These are phyloP conservation scores for Monosporascus ibericus DNA, from an alignment of 2,329 filamentous ascomycete species.

Conservation along the genomic window DNA sequence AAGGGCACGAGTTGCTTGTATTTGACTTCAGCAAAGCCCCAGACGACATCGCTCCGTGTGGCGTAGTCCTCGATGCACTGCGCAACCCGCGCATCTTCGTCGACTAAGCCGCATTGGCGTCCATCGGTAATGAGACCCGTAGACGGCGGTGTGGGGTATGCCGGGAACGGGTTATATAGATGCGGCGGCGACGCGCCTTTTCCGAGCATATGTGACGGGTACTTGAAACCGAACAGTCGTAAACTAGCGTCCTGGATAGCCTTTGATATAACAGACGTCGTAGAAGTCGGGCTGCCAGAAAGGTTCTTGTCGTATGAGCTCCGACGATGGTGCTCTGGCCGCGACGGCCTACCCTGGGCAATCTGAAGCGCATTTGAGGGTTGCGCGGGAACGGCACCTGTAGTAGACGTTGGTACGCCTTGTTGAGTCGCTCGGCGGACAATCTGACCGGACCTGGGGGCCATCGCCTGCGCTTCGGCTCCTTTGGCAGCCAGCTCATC, in stretches of 20 bases:
- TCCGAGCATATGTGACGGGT: conserved; percentile 53
- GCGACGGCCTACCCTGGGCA: conserved; percentile 55
- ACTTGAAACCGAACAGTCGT: conserved; percentile 65
- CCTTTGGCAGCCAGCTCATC: conserved; percentile 85
- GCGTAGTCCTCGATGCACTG: conserved; percentile 87
- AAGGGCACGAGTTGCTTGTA: conserved; percentile 94
- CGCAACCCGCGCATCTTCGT: conserved; percentile 75
- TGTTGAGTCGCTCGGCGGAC: conserved; percentile 74
- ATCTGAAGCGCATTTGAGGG: conserved; percentile 70
- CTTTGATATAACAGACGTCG: conserved; percentile 88
- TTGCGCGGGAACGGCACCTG: conserved; percentile 62
- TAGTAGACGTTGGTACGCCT: conserved; percentile 60
- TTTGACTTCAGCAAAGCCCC: conserved; percentile 96
- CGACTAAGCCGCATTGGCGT: conserved; percentile 53
- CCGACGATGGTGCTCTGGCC: conserved; percentile 65
- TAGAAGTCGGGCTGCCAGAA: conserved; percentile 63
- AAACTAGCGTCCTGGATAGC: conserved; percentile 89
- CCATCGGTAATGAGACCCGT: conserved; percentile 62
- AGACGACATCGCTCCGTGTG: conserved; percentile 90
- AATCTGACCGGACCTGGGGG: conserved; percentile 56
- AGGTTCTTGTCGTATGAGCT: conserved; percentile 72
- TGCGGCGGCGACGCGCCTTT: conserved; percentile 68
- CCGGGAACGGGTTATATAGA: conserved; percentile 75
- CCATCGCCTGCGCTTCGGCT: conserved; percentile 38
- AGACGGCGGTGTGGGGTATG: conserved; percentile 64